Evolutionary conservation across 495 filamentous ascomycete genomes (phyloP).

Genomic region (Trichocladium uniseriatum): DNA sequence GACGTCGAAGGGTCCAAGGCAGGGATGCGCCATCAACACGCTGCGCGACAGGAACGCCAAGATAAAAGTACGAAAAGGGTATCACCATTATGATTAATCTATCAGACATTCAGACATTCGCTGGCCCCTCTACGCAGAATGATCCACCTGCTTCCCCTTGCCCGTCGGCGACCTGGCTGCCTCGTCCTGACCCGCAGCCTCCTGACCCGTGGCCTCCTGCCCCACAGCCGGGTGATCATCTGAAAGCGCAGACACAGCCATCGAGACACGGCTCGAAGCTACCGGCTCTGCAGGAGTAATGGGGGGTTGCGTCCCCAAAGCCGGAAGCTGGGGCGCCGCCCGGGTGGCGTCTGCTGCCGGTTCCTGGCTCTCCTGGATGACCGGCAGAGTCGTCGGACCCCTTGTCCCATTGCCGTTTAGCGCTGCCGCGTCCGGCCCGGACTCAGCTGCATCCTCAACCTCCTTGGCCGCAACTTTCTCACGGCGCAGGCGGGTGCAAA

Average conservation of each 20-base stretch:
- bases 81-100: slow-evolving; percentile 10
- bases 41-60: too few relatives aligned
- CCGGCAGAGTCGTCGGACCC: too few relatives aligned
- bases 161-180: slow-evolving; percentile 1
- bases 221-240: too few relatives aligned
- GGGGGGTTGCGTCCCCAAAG: not conserved
- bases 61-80: slow-evolving; percentile 5
- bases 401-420: too few relatives aligned
- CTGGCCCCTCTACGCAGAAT: not conserved
- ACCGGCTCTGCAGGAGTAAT: not conserved
- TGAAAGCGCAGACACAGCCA: slow-evolving; percentile 9
- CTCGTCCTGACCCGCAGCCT: too few relatives aligned
- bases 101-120: not conserved
- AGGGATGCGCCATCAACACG: not conserved
- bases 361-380: slow-evolving; percentile 4
- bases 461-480: not conserved
- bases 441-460: not conserved
- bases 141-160: slow-evolving; percentile 3
- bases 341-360: not conserved
- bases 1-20: not conserved
- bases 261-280: not conserved
- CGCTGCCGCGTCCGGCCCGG: too few relatives aligned
- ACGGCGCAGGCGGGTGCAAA: slow-evolving; percentile 12
- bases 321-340: slow-evolving; percentile 2
- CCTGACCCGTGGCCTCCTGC: not conserved